Evolutionary conservation across 306 rosid genomes (phyloP), one percentile per base, ranked within the genome.

Genomic region (Malus sieversii): DNA sequence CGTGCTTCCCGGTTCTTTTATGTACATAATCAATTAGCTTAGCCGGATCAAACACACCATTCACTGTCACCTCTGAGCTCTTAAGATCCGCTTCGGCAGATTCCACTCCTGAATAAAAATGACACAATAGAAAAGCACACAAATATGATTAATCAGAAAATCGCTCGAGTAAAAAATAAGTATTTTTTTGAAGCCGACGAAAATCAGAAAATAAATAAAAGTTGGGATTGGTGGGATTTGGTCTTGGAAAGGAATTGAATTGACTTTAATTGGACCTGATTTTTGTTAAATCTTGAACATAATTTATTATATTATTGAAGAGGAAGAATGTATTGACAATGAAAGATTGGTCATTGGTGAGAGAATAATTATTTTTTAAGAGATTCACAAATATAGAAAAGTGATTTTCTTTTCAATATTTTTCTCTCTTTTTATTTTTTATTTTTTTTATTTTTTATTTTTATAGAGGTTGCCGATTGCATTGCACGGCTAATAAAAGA

Each of bases 61-160:
- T 94, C 79, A 94, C 98, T 40, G 82, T 86, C 75, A 92, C 98
- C 51, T 83, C 76, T 2, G 97, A 94, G 64, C 80, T 78, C 84
- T 87, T 94, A 72, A 92, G 93, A 90, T 94, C 98, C 13, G 98
- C 83, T 35, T 84, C 95, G 1, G 90, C 97, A 22, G 88, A 84
- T 72, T 94, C 95, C 78, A 94, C 98, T 29, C 97, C 98, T 94
- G 66, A 23, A 51, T 25, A 27, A 27, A 42, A 23, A 60, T 18
- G 40, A 74, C 63, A 25, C 29, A 4, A 60, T 3, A 68, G 14
- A 61, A 61, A 60, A 61, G 18, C 10, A 27, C 66, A 27, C 19
- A 61, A 61, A 14, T 13, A 61, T 6, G 38, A 48, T 48, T 14
- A 48, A 14, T 14, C 2, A 0, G 6, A 46, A 46, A 1, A 46